These are phyloP conservation scores for Penicillium sp. DNA, from an alignment of 2,329 filamentous ascomycete species.

Conservation along the genomic window DNA sequence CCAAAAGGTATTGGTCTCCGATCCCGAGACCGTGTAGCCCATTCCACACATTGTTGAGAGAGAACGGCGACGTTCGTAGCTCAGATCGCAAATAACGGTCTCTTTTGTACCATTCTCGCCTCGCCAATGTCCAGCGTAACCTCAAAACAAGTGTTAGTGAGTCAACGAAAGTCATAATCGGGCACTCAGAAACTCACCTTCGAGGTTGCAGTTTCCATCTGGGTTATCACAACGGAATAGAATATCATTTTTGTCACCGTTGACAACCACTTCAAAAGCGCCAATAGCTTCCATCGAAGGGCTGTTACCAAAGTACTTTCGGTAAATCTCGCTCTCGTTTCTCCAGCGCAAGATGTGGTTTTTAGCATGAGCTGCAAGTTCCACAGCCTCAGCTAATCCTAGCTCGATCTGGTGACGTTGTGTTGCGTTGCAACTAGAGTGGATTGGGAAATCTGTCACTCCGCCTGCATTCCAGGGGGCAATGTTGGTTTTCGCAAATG, in stretches of 20 bases:
- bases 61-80: constrained; percentile 63
- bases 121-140: constrained; percentile 72
- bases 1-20: constrained; percentile 67
- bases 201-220: constrained; percentile 65
- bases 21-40: constrained; percentile 66
- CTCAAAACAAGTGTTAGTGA: constrained; percentile 44
- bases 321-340: constrained; percentile 63
- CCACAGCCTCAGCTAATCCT: constrained; percentile 64
- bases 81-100: constrained; percentile 72
- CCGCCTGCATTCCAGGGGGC: constrained; percentile 45
- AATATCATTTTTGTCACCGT: constrained; percentile 62
- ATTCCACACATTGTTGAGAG: constrained; percentile 66
- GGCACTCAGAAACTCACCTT: constrained; percentile 49
- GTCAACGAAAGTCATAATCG: neutral
- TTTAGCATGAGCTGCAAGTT: constrained; percentile 65
- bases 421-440: constrained; percentile 70
- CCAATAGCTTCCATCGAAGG: constrained; percentile 65
- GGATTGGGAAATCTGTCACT: constrained; percentile 58
- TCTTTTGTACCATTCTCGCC: constrained; percentile 68
- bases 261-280: constrained; percentile 66
- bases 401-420: constrained; percentile 61
- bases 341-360: constrained; percentile 61
- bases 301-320: constrained; percentile 70
- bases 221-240: constrained; percentile 73
- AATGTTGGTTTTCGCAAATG: constrained; percentile 13